These are phyloP conservation scores for Linnemannia schmuckeri DNA, from an alignment of 192 early-diverging fungal genomes.

Conservation along the genomic window DNA sequence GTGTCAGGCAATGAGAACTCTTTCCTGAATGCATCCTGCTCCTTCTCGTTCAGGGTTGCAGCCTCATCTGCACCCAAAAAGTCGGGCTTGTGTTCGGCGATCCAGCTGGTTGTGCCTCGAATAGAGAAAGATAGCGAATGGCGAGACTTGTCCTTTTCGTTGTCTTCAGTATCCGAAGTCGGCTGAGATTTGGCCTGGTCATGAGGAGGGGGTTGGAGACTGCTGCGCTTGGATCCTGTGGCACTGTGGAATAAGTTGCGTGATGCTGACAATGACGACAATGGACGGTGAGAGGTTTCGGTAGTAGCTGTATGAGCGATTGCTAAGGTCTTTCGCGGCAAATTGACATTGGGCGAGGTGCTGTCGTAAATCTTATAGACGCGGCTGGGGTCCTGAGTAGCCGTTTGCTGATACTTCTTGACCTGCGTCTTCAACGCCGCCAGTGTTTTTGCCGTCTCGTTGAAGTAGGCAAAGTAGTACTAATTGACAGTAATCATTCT, in stretches of 20 bases:
- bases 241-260: conserved; percentile 17
- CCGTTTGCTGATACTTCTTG: conserved; percentile 27
- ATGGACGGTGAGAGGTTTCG: conserved; percentile 1
- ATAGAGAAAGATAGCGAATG: conserved; percentile 37
- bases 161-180: conserved; percentile 41
- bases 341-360: conserved; percentile 31
- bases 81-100: conserved; percentile 32
- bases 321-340: conserved; percentile 1
- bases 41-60: conserved; percentile 22
- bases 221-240: conserved; percentile 11
- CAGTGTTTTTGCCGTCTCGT: conserved; percentile 59
- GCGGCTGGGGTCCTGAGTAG: neutral
- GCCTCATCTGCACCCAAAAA: conserved; percentile 19
- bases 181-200: conserved; percentile 25
- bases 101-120: conserved; percentile 48
- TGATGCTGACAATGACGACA: conserved; percentile 20
- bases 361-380: conserved; percentile 26
- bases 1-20: conserved; percentile 70
- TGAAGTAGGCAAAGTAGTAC: conserved; percentile 79
- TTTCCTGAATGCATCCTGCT: conserved; percentile 58
- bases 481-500: conserved; percentile 13
- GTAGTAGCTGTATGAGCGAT: neutral
- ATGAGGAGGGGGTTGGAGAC: neutral
- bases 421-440: conserved; percentile 43
- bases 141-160: conserved; percentile 19